These are phyloP conservation scores for Cytospora paraplurivora DNA, from an alignment of 2,329 filamentous ascomycete species.

Conservation along the genomic window DNA sequence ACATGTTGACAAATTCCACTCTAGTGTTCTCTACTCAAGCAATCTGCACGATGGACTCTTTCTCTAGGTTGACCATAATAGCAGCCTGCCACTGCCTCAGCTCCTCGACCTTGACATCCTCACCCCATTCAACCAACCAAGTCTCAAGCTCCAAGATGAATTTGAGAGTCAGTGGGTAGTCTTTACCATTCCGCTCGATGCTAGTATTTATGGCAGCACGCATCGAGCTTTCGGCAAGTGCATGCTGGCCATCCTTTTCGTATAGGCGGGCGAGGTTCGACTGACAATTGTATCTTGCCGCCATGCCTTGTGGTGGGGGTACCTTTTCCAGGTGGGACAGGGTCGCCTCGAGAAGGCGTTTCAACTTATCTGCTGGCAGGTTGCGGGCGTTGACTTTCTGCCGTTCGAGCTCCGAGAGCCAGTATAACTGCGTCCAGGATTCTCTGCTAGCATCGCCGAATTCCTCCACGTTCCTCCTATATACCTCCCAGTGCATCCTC, in stretches of 20 bases:
- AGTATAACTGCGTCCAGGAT: constrained; percentile 19
- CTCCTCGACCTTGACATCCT: constrained; percentile 17
- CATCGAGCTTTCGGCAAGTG: constrained; percentile 11
- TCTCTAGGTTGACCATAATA: constrained; percentile 12
- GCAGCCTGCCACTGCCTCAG: constrained; percentile 2
- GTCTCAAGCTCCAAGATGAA: constrained; percentile 23
- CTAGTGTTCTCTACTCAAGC: background rate
- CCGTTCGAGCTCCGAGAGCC: constrained; percentile 26
- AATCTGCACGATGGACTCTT: background rate
- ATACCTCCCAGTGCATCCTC: constrained; percentile 16
- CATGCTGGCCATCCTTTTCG: constrained; percentile 8
- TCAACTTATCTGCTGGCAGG: constrained; percentile 3
- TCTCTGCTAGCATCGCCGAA: background rate
- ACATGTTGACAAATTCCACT: background rate
- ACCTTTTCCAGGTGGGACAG: constrained; percentile 7
- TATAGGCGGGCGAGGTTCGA: constrained; percentile 19
- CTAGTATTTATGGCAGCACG: constrained; percentile 17
- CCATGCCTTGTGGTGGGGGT: background rate
- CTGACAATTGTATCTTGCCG: constrained; percentile 23
- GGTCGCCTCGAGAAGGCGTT: constrained; percentile 12
- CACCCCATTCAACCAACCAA: constrained; percentile 21
- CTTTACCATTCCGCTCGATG: background rate
- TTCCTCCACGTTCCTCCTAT: constrained; percentile 8
- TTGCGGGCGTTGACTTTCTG: constrained; percentile 22
- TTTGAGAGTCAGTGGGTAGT: constrained; percentile 8